Evolutionary conservation across 1,284 basidiomycete species (phyloP), one percentile per base, ranked within the genome.

Genomic region (Puccinia polysora): DNA sequence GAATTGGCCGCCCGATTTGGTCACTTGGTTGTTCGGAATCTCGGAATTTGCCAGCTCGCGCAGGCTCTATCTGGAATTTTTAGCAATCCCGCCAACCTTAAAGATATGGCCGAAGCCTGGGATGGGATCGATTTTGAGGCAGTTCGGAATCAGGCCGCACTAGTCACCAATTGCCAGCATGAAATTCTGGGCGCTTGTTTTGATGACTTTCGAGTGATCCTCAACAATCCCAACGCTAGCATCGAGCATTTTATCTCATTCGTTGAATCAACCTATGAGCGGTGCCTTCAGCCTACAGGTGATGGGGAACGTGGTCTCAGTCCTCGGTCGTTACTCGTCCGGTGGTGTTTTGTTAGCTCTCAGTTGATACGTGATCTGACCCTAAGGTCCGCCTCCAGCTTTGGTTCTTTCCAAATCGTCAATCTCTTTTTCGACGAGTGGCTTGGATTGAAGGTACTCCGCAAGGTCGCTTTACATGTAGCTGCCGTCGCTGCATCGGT

Each of bases 301-400:
- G 67, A 70, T 52, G 67, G 67, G n/a, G 67, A 70, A 36, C 56
- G 68, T 28, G 56, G 45, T 18, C 62, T 73, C n/a, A 65, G 63
- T 40, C 68, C 74, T 4, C 28, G 70, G 0, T 71, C 69, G 81
- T 70, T 73, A 38, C 82, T 74, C 84, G 83, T 63, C 79, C 86
- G 89, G 64, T 91, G 89, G 89, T 89, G 89, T 73, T 91, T 91
- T 81, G 90, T 91, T 78, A 91, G 89, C 32, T 90, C 89, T 80
- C 89, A 91, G 80, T 86, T 91, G 75, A 91, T 91, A 88, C 83
- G 89, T 75, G 89, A 91, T 80, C 81, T 91, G 80, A 91, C 89
- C 30, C 91, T 91, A 75, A 87, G 89, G 75, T 91, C 89, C 77
- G 90, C 91, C 80, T 89, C 89, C 63, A 88, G 89, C 5, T 91